phyloP scores from a whole-genome alignment of 78 protist species.

The Dictyostelium purpureum region DNA sequence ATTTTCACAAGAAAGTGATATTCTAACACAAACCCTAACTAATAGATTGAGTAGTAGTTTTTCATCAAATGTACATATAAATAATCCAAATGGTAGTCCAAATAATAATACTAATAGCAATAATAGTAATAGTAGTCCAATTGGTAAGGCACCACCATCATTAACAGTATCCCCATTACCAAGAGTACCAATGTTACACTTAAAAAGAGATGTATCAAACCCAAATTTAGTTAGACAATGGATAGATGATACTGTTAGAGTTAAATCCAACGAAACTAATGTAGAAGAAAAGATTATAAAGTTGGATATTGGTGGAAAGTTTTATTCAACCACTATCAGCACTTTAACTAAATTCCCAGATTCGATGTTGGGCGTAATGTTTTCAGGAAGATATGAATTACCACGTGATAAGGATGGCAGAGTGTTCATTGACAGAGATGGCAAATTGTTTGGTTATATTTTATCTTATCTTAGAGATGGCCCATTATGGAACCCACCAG shows the following conservation, averaged over 20 bases:
- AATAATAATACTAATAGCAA: background rate
- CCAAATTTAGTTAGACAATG: constrained; percentile 29
- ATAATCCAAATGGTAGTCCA: background rate
- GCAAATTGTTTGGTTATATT: constrained; percentile 52
- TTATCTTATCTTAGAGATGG: constrained; percentile 70
- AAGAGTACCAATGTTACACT: constrained; percentile 36
- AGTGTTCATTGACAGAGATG: constrained; percentile 77
- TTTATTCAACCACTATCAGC: constrained; percentile 28
- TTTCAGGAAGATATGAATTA: constrained; percentile 46
- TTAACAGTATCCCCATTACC: background rate
- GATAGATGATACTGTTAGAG: constrained; percentile 49
- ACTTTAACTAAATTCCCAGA: constrained; percentile 45
- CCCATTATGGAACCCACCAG: constrained; percentile 38
- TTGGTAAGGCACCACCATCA: too few relatives aligned
- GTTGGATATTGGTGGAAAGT: constrained; percentile 81
- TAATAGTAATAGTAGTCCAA: background rate
- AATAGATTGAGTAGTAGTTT: background rate
- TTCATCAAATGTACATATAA: background rate
- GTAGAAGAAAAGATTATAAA: constrained; percentile 31
- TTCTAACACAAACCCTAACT: background rate
- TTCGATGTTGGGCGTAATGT: constrained; percentile 70
- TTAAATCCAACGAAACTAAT: background rate
- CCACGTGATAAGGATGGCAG: constrained; percentile 67
- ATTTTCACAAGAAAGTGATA: constrained; percentile 19
- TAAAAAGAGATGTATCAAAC: background rate